A percentile compares a stretch with the other conserved stretches of the same genome.
phyloP scores from a whole-genome alignment of 805 yeast species.

The Candida morakotiae region DNA sequence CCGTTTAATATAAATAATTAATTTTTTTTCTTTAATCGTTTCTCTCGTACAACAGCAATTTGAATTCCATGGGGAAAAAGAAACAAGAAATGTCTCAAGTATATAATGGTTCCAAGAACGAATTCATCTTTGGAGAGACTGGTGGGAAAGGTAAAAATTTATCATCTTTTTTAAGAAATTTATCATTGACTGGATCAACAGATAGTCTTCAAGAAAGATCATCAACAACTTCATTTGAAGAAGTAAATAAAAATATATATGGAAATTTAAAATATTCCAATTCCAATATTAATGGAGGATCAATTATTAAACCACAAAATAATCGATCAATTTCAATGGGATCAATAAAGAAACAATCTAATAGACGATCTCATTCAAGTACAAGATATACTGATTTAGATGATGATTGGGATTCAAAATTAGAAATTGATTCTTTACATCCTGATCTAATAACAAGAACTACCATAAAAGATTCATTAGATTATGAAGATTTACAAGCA shows the following conservation, averaged over 20 bases:
- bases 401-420: constrained; percentile 84
- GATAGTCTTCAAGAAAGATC: neutral
- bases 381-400: constrained; percentile 62
- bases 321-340: constrained; percentile 18
- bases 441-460: constrained; percentile 28
- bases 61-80: constrained; percentile 33
- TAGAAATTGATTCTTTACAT: constrained; percentile 37
- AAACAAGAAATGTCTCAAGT: constrained; percentile 44
- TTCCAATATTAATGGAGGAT: constrained; percentile 1
- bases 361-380: constrained; percentile 4
- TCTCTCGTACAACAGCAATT: neutral
- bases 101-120: constrained; percentile 39
- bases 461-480: constrained; percentile 6
- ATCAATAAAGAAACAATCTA: constrained; percentile 10
- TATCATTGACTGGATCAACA: constrained; percentile 26
- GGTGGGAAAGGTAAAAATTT: constrained; percentile 66
- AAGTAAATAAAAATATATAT: constrained; percentile 34
- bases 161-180: constrained; percentile 46
- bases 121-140: constrained; percentile 62
- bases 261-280: constrained; percentile 25
- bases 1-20: neutral
- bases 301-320: constrained; percentile 10
- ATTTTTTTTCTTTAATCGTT: neutral
- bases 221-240: constrained; percentile 16
- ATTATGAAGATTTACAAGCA: constrained; percentile 27